Base-by-base conservation (phyloP, 148 eudicot genomes). In the Amaranthus hypochondriacus region DNA sequence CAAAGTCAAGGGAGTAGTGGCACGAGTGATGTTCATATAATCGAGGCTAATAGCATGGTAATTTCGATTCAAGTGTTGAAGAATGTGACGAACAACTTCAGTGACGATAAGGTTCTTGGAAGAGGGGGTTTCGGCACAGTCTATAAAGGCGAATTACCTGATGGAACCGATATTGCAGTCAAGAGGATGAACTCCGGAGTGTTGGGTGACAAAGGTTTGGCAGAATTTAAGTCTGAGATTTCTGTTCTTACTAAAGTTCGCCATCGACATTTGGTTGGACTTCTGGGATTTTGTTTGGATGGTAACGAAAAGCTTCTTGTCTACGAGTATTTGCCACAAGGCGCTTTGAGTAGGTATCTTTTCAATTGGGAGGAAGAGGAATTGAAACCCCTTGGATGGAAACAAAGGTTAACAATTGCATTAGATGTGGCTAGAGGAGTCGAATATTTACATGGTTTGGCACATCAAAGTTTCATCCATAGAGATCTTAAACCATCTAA, bases 361-460 rank as follows among this genome's bases (percentile, higher is more conserved):
- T 91, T 91, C 72, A 65, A 79, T 60, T 91, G 92, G 89, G 79
- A 78, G 51, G 87, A 89, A 3, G 87, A 83, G 76, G 91, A 78
- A 5, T 60, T 87, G 77, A 77, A 75, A 62, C 93, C 96, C 2
- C 87, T 91, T 14, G 80, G 84, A 72, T 91, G 96, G 96, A 84
- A 85, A 12, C 86, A 86, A 74, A 80, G 96, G 82, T 74, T 91
- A 10, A 79, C 72, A 5, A 83, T 91, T 80, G 92, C 91, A 1
- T 72, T 91, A 61, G 96, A 91, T 80, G 96, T 91, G 77, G 96
- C 96, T 11, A 84, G 96, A 78, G 96, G 92, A 3, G 93, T 91
- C 56, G 93, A 91, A 28, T 91, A 91, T 78, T 69, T 91, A 21
- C 96, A 91, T 76, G 76, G 86, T 82, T 84, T 91, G 78, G 96